These are phyloP conservation scores for Microdochium trichocladiopsis DNA, from an alignment of 2,329 filamentous ascomycete genomes.

Conservation along the genomic window DNA sequence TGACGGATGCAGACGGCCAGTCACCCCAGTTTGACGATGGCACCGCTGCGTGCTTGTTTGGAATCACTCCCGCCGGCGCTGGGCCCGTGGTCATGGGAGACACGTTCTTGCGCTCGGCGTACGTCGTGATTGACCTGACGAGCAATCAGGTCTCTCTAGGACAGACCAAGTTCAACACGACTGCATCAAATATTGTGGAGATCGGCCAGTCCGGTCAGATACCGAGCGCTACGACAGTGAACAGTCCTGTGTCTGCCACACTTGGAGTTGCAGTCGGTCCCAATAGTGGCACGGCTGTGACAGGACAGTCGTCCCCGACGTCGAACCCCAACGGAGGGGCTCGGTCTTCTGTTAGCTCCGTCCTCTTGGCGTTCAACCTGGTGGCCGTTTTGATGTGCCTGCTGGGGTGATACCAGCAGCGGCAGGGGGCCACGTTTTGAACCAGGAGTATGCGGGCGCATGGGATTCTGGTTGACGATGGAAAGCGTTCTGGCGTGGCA, in stretches of 20 bases:
- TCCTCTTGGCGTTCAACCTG: not conserved
- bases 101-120: slow-evolving; percentile 68
- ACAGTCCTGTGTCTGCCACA: slow-evolving; percentile 41
- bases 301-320: not conserved
- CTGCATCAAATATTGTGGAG: slow-evolving; percentile 42
- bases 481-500: too few species aligned
- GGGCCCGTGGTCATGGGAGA: slow-evolving; percentile 62
- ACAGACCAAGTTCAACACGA: slow-evolving; percentile 56
- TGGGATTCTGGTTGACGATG: too few species aligned
- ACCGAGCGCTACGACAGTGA: slow-evolving; percentile 45
- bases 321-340: not conserved
- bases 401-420: too few species aligned
- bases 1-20: slow-evolving; percentile 25
- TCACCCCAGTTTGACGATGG: slow-evolving; percentile 39
- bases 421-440: too few species aligned
- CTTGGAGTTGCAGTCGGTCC: not conserved
- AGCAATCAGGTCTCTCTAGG: slow-evolving; percentile 68
- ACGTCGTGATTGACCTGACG: slow-evolving; percentile 67
- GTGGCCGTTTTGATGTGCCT: not conserved
- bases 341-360: not conserved
- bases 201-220: slow-evolving; percentile 44
- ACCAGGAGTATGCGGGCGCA: too few species aligned
- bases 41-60: slow-evolving; percentile 56
- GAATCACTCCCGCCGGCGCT: slow-evolving; percentile 50
- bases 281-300: not conserved